Evolutionary conservation across 768 basidiomycete genomes (phyloP), one percentile per base, ranked within the genome.

Genomic region (Agrocybe chaxingu): DNA sequence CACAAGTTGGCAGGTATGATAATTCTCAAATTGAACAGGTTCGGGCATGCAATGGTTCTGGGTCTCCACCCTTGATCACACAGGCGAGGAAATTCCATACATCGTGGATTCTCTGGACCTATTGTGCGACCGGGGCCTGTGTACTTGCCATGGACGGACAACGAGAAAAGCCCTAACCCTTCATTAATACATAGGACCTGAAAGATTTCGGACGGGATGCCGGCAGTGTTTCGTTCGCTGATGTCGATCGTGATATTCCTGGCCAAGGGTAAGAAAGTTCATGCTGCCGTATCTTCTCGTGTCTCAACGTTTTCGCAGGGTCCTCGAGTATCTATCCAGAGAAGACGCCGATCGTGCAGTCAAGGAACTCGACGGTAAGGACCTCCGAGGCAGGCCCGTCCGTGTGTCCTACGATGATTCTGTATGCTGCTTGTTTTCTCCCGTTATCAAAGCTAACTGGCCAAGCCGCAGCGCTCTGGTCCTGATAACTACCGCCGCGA

Each of bases 1-100:
- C 66, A 96, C 93, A 41, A 97, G 94, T 70, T 98, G 95, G 95
- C 95, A 98, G 93, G 95, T 98, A 84, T 74, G 89, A 70, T 64
- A 57, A 53, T 67, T 62, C 53, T 47, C 57, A 47, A 57, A 54
- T 53, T 59, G 51, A 54, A 54, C 58, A 62, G 59, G 56, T 55
- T 54, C 50, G 46, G 47, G 47, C 54, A 13, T 47, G 47, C 44
- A 48, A 53, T 60, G 62, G 60, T 57, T 58, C 54, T 47, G 47
- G 51, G 53, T 48, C 48, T 45, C 37, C 41, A 44, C 41, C 10
- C 42, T 51, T 31, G 41, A 34, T 19, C 16, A 50, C 41, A 47
- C 34, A 51, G 49, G 45, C 50, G 40, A 32, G 51, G 50, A 51
- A 52, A 34, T 51, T 41, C 48, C 50, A 46, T 30, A 42, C 34